Evolutionary conservation across 495 filamentous ascomycete genomes (phyloP), one percentile per base, ranked within the genome.

Genomic region (Lophiostoma macrostomum): DNA sequence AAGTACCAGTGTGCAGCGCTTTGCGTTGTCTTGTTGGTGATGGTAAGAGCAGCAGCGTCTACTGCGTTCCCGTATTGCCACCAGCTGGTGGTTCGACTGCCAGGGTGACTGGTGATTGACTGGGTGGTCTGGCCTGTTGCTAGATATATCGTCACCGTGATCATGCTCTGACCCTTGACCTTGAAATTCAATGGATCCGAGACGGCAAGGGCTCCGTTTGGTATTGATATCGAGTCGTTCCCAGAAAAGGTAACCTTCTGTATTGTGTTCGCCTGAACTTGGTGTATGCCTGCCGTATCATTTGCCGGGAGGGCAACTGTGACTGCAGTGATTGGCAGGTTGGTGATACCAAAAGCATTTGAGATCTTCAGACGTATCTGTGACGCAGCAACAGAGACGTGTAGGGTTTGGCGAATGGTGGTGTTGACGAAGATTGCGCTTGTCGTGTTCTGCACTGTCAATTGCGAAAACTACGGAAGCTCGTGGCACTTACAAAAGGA

Each of bases 331-430:
- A 90, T 80, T 28, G 78, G 75, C 2, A 88, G 68, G 62, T 81
- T 74, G 41, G 71, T 79, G 7, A 69, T 63, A 8, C 84, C 84
- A 45, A 88, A 87, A 2, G 78, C 77, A 67, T 89, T 89, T 45
- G 79, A 84, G 35, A 88, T 72, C 39, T 80, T 78, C 24, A 89
- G 63, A 14, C 84, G 80, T 44, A 87, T 71, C 18, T 75, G 73
- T 19, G 75, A 63, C 5, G 75, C 71, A 3, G 72, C 74, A 18
- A 85, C 70, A 2, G 80, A 78, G 25, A 84, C 61, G 40, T 81
- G 77, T 2, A 87, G 60, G 0, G 84, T 88, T 64, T 87, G 83
- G 8, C 85, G 80, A 44, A 87, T 71, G 1, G 85, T 86, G 14
- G 80, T 74, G 48, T 84, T 80, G 25, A 44, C 22, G 58, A 77